These are phyloP conservation scores for Mycena vulgaris DNA, from an alignment of 768 basidiomycete genomes.

Conservation along the genomic window DNA sequence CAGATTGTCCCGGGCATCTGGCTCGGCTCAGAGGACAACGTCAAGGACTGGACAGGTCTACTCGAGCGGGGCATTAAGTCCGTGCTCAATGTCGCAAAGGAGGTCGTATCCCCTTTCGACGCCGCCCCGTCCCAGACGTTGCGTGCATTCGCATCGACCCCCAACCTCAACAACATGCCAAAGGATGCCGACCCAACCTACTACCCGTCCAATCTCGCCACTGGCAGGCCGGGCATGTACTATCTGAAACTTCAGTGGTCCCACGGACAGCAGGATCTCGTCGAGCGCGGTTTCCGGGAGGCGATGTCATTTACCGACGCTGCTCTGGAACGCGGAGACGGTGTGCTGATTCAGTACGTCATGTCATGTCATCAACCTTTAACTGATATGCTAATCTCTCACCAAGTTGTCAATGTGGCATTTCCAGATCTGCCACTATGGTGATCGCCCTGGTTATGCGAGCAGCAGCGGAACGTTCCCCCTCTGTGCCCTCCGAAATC, in stretches of 20 bases:
- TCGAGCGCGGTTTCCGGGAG: conserved; percentile 80
- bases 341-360: conserved; percentile 89
- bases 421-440: conserved; percentile 92
- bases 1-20: conserved; percentile 90
- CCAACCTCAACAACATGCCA: conserved; percentile 65
- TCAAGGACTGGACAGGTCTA: conserved; percentile 83
- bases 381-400: conserved; percentile 41
- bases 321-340: conserved; percentile 81
- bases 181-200: conserved; percentile 64
- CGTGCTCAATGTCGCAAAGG: conserved; percentile 94
- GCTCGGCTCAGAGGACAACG: conserved; percentile 95
- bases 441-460: conserved; percentile 95
- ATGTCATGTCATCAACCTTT: conserved; percentile 33
- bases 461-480: conserved; percentile 80
- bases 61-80: conserved; percentile 81
- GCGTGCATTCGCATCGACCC: conserved; percentile 78
- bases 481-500: conserved; percentile 80
- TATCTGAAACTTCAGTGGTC: conserved; percentile 95
- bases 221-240: conserved; percentile 84
- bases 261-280: conserved; percentile 93
- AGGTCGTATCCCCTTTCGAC: conserved; percentile 84
- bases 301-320: conserved; percentile 89
- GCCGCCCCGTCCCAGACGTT: conserved; percentile 59
- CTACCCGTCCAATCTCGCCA: conserved; percentile 76
- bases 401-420: conserved; percentile 91